Base-by-base conservation (phyloP, 106 monocot species). In the Vanilla planifolia region DNA sequence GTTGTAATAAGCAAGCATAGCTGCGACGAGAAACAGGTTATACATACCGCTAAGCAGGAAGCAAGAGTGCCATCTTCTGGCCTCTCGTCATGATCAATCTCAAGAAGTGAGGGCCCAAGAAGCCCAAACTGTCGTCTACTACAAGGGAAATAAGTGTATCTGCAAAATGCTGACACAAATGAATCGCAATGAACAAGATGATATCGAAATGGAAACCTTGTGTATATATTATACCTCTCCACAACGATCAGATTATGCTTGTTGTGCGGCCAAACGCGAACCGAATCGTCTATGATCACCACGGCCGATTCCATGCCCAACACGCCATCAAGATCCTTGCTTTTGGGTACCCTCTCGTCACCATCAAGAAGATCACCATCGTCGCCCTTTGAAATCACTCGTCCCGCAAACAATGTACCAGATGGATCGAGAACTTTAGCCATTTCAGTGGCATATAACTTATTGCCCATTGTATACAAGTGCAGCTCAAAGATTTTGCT, bases 401-500 rank as follows among this genome's bases (percentile, higher is more conserved):
- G 61, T 32, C 98, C 98, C 32, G 79, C 59, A 67, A 98, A 98
- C 53, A 98, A 68, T 56, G 61, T 27, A 20, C 70, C 70, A 6
- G 70, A 71, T 37, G 81, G 86, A 67, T 87, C 87, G n/a, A 87
- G 87, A 43, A 87, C 61, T 47, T 82, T 87, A 17, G 98, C 92
- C 98, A 98, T 98, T 77, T 98, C 98, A 8, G 92, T 98, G 14
- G 98, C 98, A 73, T 98, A 98, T 19, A 92, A 43, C 25, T 85
- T 86, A 59, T 98, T 98, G 29, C 92, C 98, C 98, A 98, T 98
- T 4, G 98, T 98, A 59, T 98, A 98, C 7, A 98, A 59, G 72
- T 98, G 98, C 41, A 98, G 48, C 61, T 98, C 98, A 64, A 45
- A 98, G 16, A 98, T 84, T 67, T 82, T 79, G 43, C 98, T 92